Evolutionary conservation across 257 asterid genomes (phyloP).

Genomic region (Solanum piurae): DNA sequence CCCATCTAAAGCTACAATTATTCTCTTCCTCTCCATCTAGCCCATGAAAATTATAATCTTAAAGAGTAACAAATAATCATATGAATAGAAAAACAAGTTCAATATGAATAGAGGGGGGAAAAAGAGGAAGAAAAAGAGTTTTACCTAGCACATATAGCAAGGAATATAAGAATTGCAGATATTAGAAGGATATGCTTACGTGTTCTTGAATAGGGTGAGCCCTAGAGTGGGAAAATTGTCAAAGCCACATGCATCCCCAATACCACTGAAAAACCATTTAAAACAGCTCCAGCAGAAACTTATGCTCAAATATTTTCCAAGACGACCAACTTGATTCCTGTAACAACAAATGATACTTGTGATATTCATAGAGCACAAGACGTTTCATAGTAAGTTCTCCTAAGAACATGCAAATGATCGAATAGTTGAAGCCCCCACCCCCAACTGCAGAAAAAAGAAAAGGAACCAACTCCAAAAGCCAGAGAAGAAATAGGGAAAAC

Average conservation of each 20-base stretch:
- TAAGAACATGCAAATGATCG: neutral
- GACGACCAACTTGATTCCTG: slow-evolving; percentile 84
- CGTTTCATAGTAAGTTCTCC: neutral
- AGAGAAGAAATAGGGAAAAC: neutral
- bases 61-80: neutral
- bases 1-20: neutral
- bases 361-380: neutral
- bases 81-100: neutral
- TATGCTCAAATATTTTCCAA: slow-evolving; percentile 88
- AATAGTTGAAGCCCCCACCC: neutral
- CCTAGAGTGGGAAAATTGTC: slow-evolving; percentile 90
- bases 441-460: neutral
- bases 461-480: neutral
- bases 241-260: slow-evolving; percentile 93
- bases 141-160: neutral
- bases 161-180: neutral
- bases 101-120: neutral
- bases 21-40: neutral
- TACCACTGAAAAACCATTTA: slow-evolving; percentile 96
- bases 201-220: slow-evolving; percentile 57
- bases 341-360: neutral
- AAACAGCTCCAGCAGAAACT: slow-evolving; percentile 91
- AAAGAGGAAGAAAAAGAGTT: neutral
- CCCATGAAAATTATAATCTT: neutral
- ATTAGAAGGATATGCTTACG: slow-evolving; percentile 34